phyloP scores from a whole-genome alignment of 305 asterid genomes.

The Fraxinus velutina region DNA sequence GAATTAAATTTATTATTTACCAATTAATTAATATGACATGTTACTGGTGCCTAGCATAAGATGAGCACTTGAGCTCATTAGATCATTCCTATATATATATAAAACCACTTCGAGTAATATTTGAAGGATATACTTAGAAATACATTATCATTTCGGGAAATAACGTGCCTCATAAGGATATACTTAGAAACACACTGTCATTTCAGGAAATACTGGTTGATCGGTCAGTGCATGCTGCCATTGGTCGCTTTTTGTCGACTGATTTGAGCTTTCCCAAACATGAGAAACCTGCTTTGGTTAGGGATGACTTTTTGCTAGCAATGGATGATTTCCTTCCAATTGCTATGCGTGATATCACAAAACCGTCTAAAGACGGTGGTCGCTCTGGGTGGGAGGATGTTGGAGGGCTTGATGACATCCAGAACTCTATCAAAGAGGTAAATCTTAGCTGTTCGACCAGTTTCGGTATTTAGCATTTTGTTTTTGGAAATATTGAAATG shows the following conservation, averaged over 20 bases:
- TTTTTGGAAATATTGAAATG: background rate
- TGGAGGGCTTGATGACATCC: constrained; percentile 89
- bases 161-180: background rate
- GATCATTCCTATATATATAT: background rate
- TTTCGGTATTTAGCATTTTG: background rate
- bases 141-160: background rate
- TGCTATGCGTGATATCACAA: constrained; percentile 90
- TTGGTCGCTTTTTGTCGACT: constrained; percentile 59
- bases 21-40: too few relatives aligned
- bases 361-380: constrained; percentile 70
- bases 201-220: constrained; percentile 83
- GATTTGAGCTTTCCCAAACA: constrained; percentile 37
- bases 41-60: too few relatives aligned
- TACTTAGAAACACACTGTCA: constrained; percentile 8
- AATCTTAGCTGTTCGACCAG: constrained; percentile 2
- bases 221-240: constrained; percentile 87
- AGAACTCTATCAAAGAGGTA: constrained; percentile 77
- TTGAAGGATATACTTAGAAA: background rate
- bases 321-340: constrained; percentile 88
- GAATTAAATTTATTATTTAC: too few relatives aligned
- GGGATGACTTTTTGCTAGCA: constrained; percentile 72
- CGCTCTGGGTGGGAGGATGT: constrained; percentile 97
- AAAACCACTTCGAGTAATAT: background rate
- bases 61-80: too few relatives aligned
- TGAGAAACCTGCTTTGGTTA: constrained; percentile 51